These are phyloP conservation scores for Phaeosphaeriaceae sp. DNA, from an alignment of 2,329 filamentous ascomycete genomes.

Conservation along the genomic window DNA sequence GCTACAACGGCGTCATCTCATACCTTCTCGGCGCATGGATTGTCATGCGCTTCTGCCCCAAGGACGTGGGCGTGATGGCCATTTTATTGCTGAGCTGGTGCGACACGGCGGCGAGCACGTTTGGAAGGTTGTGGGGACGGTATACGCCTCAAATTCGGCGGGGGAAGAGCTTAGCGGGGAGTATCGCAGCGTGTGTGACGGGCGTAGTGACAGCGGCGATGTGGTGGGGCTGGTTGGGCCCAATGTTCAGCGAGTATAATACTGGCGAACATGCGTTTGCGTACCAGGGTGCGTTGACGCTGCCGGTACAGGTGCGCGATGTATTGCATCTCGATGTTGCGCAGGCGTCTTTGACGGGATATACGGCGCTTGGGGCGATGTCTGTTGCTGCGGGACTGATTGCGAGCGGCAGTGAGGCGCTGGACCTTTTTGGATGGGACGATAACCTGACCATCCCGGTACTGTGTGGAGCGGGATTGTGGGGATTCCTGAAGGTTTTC, in stretches of 20 bases:
- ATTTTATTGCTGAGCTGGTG: constrained; percentile 96
- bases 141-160: constrained; percentile 85
- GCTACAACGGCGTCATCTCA: constrained; percentile 97
- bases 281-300: constrained; percentile 77
- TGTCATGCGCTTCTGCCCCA: constrained; percentile 86
- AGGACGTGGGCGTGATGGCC: constrained; percentile 89
- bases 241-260: constrained; percentile 51
- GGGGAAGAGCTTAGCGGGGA: constrained; percentile 92
- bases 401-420: constrained; percentile 85
- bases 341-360: constrained; percentile 71
- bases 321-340: constrained; percentile 66
- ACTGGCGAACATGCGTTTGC: constrained; percentile 69
- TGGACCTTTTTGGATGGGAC: constrained; percentile 93
- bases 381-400: constrained; percentile 88
- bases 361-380: constrained; percentile 77
- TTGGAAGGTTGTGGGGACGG: constrained; percentile 86
- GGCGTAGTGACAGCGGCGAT: constrained; percentile 82
- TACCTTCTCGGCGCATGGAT: constrained; percentile 91
- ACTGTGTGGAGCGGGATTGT: constrained; percentile 85
- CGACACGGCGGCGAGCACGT: constrained; percentile 94
- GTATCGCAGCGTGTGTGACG: constrained; percentile 79
- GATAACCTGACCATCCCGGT: constrained; percentile 98
- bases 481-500: constrained; percentile 90
- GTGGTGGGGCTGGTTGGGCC: constrained; percentile 89
- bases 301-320: constrained; percentile 68